A percentile compares a stretch with the other conserved stretches of the same genome.
Evolutionary conservation across 2,329 filamentous ascomycete genomes (phyloP).

Genomic region (Exophiala dermatitidis): DNA sequence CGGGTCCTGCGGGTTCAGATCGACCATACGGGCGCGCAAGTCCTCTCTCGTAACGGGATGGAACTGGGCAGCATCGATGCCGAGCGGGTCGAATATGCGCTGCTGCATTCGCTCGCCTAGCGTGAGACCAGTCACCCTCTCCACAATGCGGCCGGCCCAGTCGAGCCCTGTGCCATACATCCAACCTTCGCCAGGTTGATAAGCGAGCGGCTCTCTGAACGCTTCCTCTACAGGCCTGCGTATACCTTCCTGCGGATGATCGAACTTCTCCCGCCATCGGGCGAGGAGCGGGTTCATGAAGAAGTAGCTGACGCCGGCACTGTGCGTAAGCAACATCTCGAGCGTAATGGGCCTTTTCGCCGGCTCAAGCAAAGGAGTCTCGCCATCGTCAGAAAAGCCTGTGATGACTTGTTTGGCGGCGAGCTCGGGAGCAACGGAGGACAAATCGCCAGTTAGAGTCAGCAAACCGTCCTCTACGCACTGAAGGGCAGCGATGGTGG

Average conservation of each 20-base stretch:
- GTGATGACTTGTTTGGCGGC: constrained; percentile 43
- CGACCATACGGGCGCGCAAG: constrained; percentile 34
- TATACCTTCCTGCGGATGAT: constrained; percentile 13
- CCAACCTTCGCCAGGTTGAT: constrained; percentile 58
- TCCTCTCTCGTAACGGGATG: constrained; percentile 42
- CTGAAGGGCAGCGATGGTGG: constrained; percentile 47
- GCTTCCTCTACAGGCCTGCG: constrained; percentile 40
- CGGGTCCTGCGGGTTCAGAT: constrained; percentile 34
- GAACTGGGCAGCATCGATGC: constrained; percentile 46
- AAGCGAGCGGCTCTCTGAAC: constrained; percentile 47
- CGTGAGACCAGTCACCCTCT: constrained; percentile 38
- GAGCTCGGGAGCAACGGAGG: constrained; percentile 43
- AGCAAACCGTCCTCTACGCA: constrained; percentile 48
- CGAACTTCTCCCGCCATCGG: constrained; percentile 29
- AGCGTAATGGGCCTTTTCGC: constrained; percentile 19
- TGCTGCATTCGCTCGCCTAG: constrained; percentile 45
- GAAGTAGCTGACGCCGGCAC: constrained; percentile 7
- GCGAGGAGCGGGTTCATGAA: constrained; percentile 6
- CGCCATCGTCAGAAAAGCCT: constrained; percentile 37
- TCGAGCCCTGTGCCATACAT: constrained; percentile 52
- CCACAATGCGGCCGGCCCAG: constrained; percentile 47
- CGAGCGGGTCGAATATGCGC: constrained; percentile 44
- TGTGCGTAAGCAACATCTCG: constrained; percentile 17
- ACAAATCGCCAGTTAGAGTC: constrained; percentile 42
- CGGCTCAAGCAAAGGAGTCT: constrained; percentile 29